phyloP scores from a whole-genome alignment of 2,329 filamentous ascomycete species.

The Colletotrichum salicis region DNA sequence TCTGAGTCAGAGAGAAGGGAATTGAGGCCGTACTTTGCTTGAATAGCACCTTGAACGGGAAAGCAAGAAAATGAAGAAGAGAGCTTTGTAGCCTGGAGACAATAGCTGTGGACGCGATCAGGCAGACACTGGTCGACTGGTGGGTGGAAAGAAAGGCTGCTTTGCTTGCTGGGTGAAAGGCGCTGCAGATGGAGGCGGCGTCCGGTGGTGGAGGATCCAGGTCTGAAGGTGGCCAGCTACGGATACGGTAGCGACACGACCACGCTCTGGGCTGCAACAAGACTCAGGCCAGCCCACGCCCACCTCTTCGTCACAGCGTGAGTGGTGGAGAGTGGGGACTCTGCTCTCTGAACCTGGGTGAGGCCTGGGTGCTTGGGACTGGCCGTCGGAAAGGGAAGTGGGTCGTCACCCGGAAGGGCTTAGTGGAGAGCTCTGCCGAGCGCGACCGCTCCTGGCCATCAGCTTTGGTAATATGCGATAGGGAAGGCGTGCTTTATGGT shows the following conservation, averaged over 20 bases:
- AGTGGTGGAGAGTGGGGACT: slow-evolving; percentile 9
- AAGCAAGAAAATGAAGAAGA: slow-evolving; percentile 19
- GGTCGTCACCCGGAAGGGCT: neutral
- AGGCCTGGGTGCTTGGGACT: slow-evolving; percentile 14
- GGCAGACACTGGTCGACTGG: slow-evolving; percentile 12
- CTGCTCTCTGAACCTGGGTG: neutral
- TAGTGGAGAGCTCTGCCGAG: slow-evolving; percentile 12
- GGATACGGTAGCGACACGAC: neutral
- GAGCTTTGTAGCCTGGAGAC: slow-evolving; percentile 18
- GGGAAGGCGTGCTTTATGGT: slow-evolving; percentile 24
- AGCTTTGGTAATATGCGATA: slow-evolving; percentile 15
- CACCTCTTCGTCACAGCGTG: slow-evolving; percentile 1
- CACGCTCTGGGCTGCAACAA: neutral
- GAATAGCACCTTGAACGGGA: slow-evolving; percentile 1
- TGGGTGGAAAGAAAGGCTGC: slow-evolving; percentile 11
- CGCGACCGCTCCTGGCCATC: slow-evolving; percentile 7
- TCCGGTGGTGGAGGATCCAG: slow-evolving; percentile 22
- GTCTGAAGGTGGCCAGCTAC: slow-evolving; percentile 13
- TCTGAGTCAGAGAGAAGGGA: slow-evolving; percentile 30
- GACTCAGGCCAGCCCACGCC: neutral
- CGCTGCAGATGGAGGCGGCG: slow-evolving; percentile 30
- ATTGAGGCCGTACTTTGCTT: neutral
- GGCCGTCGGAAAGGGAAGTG: slow-evolving; percentile 13
- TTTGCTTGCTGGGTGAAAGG: slow-evolving; percentile 3
- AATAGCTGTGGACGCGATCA: slow-evolving; percentile 20